A percentile compares a stretch with the other conserved stretches of the same genome.
Evolutionary conservation across 768 basidiomycete species (phyloP).

Genomic region (Gymnopilus dilepis): DNA sequence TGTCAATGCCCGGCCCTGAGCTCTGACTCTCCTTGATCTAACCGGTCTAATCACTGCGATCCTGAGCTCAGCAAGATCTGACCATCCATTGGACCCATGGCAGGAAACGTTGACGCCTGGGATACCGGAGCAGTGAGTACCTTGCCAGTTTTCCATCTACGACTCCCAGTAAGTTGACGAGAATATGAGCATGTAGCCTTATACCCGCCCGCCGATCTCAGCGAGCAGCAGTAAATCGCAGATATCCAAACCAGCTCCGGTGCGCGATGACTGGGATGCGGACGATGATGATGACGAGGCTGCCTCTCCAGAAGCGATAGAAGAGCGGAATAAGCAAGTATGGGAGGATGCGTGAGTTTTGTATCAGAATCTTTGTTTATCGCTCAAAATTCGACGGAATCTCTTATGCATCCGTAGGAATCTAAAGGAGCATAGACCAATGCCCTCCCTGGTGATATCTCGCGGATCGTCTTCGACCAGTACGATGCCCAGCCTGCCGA

Average conservation of each 20-base stretch:
- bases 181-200: background rate
- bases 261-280: constrained; percentile 64
- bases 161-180: constrained; percentile 8
- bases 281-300: constrained; percentile 53
- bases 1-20: too few species aligned
- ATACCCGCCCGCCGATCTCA: constrained; percentile 12
- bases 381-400: background rate
- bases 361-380: background rate
- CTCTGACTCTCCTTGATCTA: too few species aligned
- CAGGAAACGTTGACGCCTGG: constrained; percentile 26
- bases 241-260: constrained; percentile 17
- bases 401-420: constrained; percentile 47
- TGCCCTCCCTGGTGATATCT: constrained; percentile 66
- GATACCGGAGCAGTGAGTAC: constrained; percentile 28
- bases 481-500: constrained; percentile 46
- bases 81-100: too few species aligned
- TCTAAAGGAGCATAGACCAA: constrained; percentile 59
- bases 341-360: constrained; percentile 75
- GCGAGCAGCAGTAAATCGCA: constrained; percentile 17
- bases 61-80: too few species aligned
- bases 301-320: constrained; percentile 27
- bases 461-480: constrained; percentile 36
- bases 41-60: too few species aligned
- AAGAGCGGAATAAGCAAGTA: constrained; percentile 53
- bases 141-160: background rate